phyloP scores from a whole-genome alignment of 352 stramenopile species.

The Phytophthora idaei region DNA sequence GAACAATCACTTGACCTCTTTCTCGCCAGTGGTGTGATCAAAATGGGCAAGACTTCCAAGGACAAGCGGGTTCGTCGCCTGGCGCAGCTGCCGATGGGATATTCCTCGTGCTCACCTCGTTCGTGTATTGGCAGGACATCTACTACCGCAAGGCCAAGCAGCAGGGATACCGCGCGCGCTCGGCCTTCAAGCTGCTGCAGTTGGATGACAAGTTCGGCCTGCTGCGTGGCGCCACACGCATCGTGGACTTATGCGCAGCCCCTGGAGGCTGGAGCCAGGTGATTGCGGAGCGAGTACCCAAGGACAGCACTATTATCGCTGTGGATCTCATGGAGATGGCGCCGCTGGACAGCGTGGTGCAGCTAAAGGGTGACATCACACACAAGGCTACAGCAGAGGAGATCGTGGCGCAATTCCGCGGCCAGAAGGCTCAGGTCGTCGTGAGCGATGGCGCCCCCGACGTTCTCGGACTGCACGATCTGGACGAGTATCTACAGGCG shows the following conservation, averaged over 20 bases:
- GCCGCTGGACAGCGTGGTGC: constrained; percentile 87
- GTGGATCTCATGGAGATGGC: constrained; percentile 97
- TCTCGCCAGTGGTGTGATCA: constrained; percentile 10
- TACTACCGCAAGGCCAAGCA: constrained; percentile 94
- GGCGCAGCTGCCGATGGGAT: background rate
- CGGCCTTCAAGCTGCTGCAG: constrained; percentile 99
- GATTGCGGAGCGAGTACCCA: constrained; percentile 74
- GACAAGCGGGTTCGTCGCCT: constrained; percentile 85
- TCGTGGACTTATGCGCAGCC: constrained; percentile 85
- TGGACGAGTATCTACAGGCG: constrained; percentile 85
- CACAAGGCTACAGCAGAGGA: constrained; percentile 72
- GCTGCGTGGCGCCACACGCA: constrained; percentile 83
- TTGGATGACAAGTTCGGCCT: constrained; percentile 98
- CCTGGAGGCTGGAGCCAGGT: constrained; percentile 90
- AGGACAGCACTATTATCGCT: constrained; percentile 58
- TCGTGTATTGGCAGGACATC: constrained; percentile 68
- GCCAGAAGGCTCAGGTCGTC: constrained; percentile 95
- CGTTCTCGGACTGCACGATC: constrained; percentile 88
- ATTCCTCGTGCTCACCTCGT: background rate
- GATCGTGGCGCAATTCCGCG: constrained; percentile 72
- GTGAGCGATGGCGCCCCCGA: constrained; percentile 99
- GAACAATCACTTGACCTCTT: constrained; percentile 18
- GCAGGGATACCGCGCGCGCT: constrained; percentile 96
- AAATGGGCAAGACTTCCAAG: constrained; percentile 90
- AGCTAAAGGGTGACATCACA: constrained; percentile 86